Base-by-base conservation (phyloP, 805 yeast species). In the Kuraishia piskuri region DNA sequence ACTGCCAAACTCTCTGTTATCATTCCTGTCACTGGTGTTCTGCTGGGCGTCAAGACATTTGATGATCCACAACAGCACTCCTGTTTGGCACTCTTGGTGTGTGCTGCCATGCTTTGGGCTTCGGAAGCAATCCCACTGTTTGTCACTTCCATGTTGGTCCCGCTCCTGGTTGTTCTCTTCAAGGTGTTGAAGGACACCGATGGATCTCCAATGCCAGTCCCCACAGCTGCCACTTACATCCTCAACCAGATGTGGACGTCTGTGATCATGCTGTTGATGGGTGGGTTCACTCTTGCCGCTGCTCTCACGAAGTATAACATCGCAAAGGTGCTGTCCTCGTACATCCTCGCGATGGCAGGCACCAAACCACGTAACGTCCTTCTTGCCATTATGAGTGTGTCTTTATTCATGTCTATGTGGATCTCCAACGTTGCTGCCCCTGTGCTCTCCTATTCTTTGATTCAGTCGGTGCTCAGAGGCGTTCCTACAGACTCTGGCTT, bases 11-110 rank as follows among this genome's bases (percentile, higher is more conserved):
- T 82, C 51, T 64, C 68, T 1, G 57, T 80, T 25, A 79, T 80
- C 49, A 71, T 79, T 48, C 62, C 75, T 10, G 72, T 76, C n/a
- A 83, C 86, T 20, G 76, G 77, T 40, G 59, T 83, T 12, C 68
- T 84, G 37, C 63, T 84, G 52, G 77, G 78, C 53, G 80, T 84
- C 45, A 76, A 80, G 56, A 83, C 89, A 0, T 77, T 84, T 56
- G 77, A 82, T 56, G 88, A 83, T 61, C 70, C 70, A 44, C 81
- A 78, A 3, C 82, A 84, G 63, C 78, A 76, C 59, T 77, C 85
- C 61, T 80, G 86, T 66, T 76, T 84, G 74, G 88, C 88, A 5
- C 71, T 84, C 23, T 78, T 84, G 47, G 86, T 77, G 10, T 79
- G 85, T 57, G 64, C 73, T 50, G 79, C 80, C 8, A 67, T 77